Conservation (phyloP, 2,329 filamentous ascomycete species). For the Colletotrichum euphorbiae region DNA sequence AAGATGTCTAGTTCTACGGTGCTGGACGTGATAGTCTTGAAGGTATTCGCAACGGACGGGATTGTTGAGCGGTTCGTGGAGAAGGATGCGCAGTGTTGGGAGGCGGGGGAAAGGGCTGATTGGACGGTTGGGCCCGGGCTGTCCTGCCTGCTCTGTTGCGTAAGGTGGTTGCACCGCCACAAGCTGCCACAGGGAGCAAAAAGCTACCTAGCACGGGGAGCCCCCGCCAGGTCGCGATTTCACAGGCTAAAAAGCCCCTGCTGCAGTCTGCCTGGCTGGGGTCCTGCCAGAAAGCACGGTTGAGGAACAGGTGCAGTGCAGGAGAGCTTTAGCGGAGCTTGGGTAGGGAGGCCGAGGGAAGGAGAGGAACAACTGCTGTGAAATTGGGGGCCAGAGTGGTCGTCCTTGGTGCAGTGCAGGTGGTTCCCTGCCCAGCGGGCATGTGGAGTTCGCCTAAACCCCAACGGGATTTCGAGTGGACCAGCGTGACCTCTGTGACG, state of each 20-base stretch:
- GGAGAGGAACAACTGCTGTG: neutral
- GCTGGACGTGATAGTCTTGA: slow-evolving; percentile 6
- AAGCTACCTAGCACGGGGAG: neutral
- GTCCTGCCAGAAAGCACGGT: slow-evolving; percentile 1
- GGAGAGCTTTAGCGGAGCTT: slow-evolving; percentile 20
- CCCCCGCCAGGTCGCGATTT: neutral
- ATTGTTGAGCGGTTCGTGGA: slow-evolving; percentile 37
- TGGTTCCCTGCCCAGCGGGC: neutral
- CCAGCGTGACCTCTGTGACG: slow-evolving; percentile 11
- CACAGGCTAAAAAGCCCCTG: neutral
- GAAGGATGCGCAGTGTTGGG: slow-evolving; percentile 31
- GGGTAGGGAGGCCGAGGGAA: neutral
- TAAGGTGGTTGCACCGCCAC: slow-evolving; percentile 33
- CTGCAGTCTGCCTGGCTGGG: neutral
- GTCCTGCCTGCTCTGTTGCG: neutral
- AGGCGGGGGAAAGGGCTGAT: slow-evolving; percentile 30
- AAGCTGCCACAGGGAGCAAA: neutral
- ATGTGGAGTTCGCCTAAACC: slow-evolving; percentile 18
- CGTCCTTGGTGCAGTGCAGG: neutral
- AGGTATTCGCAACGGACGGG: slow-evolving; percentile 4
- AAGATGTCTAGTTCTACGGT: slow-evolving; percentile 1
- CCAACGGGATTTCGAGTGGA: neutral
- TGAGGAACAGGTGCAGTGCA: slow-evolving; percentile 17
- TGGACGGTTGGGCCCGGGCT: slow-evolving; percentile 17
- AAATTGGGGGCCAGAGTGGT: slow-evolving; percentile 1